These are phyloP conservation scores for Penicillium sp. DNA, from an alignment of 2,329 filamentous ascomycete genomes.

Conservation along the genomic window DNA sequence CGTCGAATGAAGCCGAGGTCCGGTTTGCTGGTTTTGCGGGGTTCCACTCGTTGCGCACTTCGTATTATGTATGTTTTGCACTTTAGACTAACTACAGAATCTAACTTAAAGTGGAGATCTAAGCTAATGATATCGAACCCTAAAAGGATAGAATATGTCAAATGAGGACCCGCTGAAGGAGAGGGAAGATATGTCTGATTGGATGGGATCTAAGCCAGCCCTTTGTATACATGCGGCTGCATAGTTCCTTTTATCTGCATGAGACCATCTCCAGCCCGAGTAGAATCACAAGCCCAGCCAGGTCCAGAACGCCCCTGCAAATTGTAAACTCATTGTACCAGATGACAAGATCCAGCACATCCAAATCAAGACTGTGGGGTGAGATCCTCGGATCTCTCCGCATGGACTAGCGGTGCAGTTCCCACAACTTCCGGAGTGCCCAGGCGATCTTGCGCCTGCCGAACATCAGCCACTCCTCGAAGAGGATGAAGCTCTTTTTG, in stretches of 20 bases:
- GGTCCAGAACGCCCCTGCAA: not conserved
- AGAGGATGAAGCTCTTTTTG: slow-evolving; percentile 33
- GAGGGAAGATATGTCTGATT: not conserved
- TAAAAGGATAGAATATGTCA: not conserved
- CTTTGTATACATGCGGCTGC: not conserved
- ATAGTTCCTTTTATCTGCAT: not conserved
- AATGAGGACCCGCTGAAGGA: no score
- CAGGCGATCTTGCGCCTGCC: not conserved
- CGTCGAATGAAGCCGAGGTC: slow-evolving; percentile 23
- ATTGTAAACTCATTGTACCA: not conserved
- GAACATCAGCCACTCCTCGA: not conserved
- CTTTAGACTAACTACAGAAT: no score
- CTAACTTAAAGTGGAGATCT: not conserved
- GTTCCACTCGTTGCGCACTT: not conserved
- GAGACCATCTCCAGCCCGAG: no score
- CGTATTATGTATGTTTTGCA: not conserved
- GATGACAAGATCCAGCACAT: not conserved
- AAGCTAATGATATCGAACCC: not conserved
- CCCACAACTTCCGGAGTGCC: not conserved
- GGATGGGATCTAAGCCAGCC: not conserved
- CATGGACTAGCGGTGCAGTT: not conserved
- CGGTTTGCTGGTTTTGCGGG: not conserved
- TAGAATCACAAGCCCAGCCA: no score
- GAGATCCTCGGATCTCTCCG: not conserved
- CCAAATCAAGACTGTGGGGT: not conserved